Conservation (phyloP, 768 basidiomycete species). For the Tylopilus rubrobrunneus region DNA sequence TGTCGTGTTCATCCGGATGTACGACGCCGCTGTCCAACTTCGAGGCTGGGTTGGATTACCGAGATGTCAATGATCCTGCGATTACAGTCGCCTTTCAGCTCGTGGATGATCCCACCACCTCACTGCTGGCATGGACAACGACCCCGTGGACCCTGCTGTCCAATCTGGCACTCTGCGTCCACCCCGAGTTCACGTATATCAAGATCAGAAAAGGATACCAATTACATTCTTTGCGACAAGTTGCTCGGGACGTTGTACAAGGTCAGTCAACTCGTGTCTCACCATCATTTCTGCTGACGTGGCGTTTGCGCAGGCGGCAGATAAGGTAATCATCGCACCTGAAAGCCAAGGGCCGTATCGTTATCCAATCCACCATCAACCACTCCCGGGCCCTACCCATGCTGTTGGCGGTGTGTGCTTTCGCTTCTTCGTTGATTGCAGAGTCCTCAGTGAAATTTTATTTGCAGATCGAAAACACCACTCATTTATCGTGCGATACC, state of each 20-base stretch:
- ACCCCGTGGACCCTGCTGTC: constrained; percentile 22
- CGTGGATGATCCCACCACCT: too few species aligned
- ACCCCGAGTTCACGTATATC: constrained; percentile 94
- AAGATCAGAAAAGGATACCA: constrained; percentile 87
- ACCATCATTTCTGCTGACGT: not conserved
- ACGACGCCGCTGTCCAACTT: constrained; percentile 98
- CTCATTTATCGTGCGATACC: constrained; percentile 47
- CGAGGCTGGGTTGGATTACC: constrained; percentile 50
- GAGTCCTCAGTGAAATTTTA: too few species aligned
- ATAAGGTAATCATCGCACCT: constrained; percentile 86
- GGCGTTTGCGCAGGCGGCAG: constrained; percentile 62
- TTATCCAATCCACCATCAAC: constrained; percentile 44
- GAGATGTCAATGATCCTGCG: too few species aligned
- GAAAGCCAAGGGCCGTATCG: constrained; percentile 81
- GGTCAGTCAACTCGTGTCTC: constrained; percentile 39
- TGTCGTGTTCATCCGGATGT: constrained; percentile 97
- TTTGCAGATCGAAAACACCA: too few species aligned
- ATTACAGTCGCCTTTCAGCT: too few species aligned
- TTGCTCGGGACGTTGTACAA: constrained; percentile 25
- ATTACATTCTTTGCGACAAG: constrained; percentile 35
- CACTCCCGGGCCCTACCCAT: too few species aligned
- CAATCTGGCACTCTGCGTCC: constrained; percentile 92
- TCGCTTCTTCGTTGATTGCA: too few species aligned
- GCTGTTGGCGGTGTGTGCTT: too few species aligned
- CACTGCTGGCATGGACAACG: too few species aligned